phyloP scores from a whole-genome alignment of 1,139 yeast genomes.

The Saccharomyces pastorianus region DNA sequence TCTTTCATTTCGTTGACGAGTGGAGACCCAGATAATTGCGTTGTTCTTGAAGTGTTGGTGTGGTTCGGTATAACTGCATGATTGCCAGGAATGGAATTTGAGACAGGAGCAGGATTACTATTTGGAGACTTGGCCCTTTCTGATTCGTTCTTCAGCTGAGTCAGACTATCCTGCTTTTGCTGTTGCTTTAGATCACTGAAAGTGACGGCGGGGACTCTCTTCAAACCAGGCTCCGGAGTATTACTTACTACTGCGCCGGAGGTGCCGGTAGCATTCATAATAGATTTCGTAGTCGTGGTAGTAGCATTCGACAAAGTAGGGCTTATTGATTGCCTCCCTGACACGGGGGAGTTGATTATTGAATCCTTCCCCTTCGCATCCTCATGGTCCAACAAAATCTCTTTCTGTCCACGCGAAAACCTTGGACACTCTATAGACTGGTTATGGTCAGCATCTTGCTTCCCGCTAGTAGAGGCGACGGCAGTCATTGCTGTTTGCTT shows the following conservation, averaged over 20 bases:
- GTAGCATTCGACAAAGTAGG: conserved; percentile 7
- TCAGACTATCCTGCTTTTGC: conserved; percentile 39
- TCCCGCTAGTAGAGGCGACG: not conserved
- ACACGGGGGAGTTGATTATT: not conserved
- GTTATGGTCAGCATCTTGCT: not conserved
- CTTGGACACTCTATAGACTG: not conserved
- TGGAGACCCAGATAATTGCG: not conserved
- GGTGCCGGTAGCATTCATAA: conserved; percentile 31
- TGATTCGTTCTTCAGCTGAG: not conserved
- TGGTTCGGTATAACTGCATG: not conserved
- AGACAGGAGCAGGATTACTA: not conserved
- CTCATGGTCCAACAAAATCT: not conserved
- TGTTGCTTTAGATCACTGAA: conserved; percentile 34
- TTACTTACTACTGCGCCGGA: conserved; percentile 32
- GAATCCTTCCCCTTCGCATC: not conserved
- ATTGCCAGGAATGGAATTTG: not conserved
- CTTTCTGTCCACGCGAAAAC: not conserved
- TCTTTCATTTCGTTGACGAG: not conserved
- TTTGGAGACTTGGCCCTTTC: not conserved
- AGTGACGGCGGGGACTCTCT: conserved; percentile 32
- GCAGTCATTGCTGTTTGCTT: not conserved
- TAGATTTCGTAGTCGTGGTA: conserved; percentile 26
- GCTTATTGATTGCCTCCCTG: not conserved
- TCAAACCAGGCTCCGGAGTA: conserved; percentile 30
- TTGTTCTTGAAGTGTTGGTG: not conserved